Evolutionary conservation across 2,329 filamentous ascomycete genomes (phyloP), one percentile per base, ranked within the genome.

Genomic region (Ceratocystis colombiana): DNA sequence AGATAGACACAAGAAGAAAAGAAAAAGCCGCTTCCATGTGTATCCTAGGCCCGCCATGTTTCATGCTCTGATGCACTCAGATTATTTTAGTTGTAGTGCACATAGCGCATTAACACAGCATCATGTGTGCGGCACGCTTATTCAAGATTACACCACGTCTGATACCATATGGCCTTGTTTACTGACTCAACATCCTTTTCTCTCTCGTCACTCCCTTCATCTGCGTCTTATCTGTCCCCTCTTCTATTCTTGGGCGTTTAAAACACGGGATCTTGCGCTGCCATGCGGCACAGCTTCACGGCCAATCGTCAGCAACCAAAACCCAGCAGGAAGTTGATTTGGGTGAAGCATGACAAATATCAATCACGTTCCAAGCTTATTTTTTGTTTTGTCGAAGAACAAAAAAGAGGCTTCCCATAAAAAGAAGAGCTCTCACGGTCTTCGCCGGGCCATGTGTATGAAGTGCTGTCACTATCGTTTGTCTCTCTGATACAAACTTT

Each of bases 221-320:
- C 25, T 59, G 53, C 53, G 37, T 41, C 37, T 12, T 41, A 12
- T 41, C 37, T 10, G 10, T 1, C 10, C 37, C 10, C 37, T 41
- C 37, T 41, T 33, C 53, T 59, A 59, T 59, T 59, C 53, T 59
- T 59, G 53, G 53, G 53, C 53, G 53, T 30, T 59, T 59, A 59
- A 59, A 59, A 33, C 28, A 10, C 53, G 53, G 53, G 28, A 59
- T 59, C 28, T 10, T 59, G 6, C 53, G 53, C 28, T 59, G 28
- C 33, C 10, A 33, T 59, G 53, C 28, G 53, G 53, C 53, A 59
- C 53, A 33, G 28, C 53, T 30, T 10, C 46, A 50, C 20, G 48
- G n/a, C 45, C 45, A 48, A 41, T 41, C 0, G 37, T 41, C 45
- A n/a, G 6, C 46, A n/a, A 50, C n/a, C 46, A 22, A 1, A 22